Percentiles rank a stretch among this genome's conserved stretches.
phyloP scores from a whole-genome alignment of 331 rosid genomes.

The Rhamnella rubrinervis region DNA sequence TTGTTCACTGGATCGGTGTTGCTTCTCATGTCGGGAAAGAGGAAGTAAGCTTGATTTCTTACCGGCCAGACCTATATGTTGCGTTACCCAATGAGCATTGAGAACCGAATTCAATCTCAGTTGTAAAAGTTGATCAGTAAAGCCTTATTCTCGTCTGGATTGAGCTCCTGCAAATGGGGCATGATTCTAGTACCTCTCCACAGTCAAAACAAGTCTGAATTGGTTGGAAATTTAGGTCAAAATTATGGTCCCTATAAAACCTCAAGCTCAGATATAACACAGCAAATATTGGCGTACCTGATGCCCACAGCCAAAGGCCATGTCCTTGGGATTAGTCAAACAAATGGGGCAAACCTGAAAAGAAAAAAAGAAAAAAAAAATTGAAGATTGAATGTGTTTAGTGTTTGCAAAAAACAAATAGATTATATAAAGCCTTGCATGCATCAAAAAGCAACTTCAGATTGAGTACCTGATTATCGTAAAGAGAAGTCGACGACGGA shows the following conservation, averaged over 20 bases:
- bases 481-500: conserved; percentile 41
- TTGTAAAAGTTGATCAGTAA: conserved; percentile 34
- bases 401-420: neutral
- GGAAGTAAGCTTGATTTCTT: too few species aligned
- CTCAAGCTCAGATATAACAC: neutral
- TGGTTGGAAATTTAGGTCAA: too few species aligned
- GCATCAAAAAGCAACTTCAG: neutral
- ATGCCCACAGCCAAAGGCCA: conserved; percentile 91
- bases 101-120: neutral
- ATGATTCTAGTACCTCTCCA: conserved; percentile 59
- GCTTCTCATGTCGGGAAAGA: too few species aligned
- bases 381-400: neutral
- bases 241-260: conserved; percentile 8
- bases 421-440: neutral
- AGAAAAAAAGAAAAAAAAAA: neutral
- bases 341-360: conserved; percentile 76
- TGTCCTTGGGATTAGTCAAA: conserved; percentile 53
- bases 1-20: too few species aligned
- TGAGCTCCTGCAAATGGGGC: conserved; percentile 78
- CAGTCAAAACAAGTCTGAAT: conserved; percentile 85
- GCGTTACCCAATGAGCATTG: neutral
- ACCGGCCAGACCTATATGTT: too few species aligned
- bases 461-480: conserved; percentile 66
- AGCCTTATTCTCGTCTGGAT: conserved; percentile 68
- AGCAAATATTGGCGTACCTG: conserved; percentile 49